Evolutionary conservation across 768 basidiomycete genomes (phyloP), one percentile per base, ranked within the genome.

Genomic region (Astraeus odoratus): DNA sequence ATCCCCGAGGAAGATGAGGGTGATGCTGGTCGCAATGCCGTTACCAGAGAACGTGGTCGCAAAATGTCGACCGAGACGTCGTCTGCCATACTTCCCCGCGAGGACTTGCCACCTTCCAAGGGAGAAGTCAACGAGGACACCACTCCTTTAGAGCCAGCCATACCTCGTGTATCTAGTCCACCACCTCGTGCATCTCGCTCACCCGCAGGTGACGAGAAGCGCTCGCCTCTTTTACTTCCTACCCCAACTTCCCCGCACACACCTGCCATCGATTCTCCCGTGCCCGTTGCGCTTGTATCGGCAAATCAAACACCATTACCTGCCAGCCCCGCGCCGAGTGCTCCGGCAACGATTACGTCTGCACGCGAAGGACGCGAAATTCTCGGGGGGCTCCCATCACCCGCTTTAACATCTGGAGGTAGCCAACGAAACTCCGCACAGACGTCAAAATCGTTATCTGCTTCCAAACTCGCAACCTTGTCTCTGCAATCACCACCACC

Each of bases 1-100:
- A 86, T 86, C 20, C 68, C 76, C 16, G 85, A 88, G 58, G 84
- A 84, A 51, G 82, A 85, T 13, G 86, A 86, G 50, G 75, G 74
- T 0, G 74, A 69, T 15, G 71, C 66, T n/a, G 58, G 52, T 23
- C 55, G 52, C 36, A 46, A 46, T 20, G 61, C 64, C 23, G 53
- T 51, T 10, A 57, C 62, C 22, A 50, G 47, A 43, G 48, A 51
- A 36, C 49, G 57, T n/a, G 49, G 52, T 35, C 48, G 59, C 35
- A 51, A 50, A 22, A 31, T 33, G n/a, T 56, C 51, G 3, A 59
- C 50, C 7, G 58, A 47, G 15, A 55, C 49, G 8, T 57, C 72
- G 18, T 76, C 74, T 13, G 61, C 56, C 0, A 61, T 64, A n/a
- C 51, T 53, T 33, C 51, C 61, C 8, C 60, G 58, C 6, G 51